Evolutionary conservation across 1,284 basidiomycete species (phyloP).

Genomic region (Pisolithus thermaeus): DNA sequence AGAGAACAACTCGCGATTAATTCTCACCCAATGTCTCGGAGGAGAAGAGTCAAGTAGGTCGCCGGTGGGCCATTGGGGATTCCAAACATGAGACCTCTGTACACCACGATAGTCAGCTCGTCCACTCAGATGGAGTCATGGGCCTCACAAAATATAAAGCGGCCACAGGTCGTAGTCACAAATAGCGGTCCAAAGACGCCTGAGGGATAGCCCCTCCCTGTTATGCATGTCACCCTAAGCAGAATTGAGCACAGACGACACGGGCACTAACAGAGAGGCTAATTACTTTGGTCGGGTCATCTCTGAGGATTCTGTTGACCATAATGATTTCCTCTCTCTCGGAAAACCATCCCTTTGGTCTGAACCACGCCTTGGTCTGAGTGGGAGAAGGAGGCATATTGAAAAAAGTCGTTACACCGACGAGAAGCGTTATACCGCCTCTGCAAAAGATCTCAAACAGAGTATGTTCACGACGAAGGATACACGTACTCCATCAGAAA

Average conservation of each 20-base stretch:
- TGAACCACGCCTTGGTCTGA: no score
- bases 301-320: no score
- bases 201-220: conserved; percentile 56
- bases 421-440: conserved; percentile 44
- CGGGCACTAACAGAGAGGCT: no score
- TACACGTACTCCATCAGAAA: conserved; percentile 20
- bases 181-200: conserved; percentile 49
- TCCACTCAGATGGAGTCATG: background rate
- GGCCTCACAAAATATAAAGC: conserved; percentile 50
- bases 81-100: conserved; percentile 38
- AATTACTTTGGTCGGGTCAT: no score
- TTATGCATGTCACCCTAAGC: conserved; percentile 69
- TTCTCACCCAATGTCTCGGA: conserved; percentile 48
- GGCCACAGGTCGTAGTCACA: conserved; percentile 70
- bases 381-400: no score
- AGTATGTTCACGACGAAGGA: conserved; percentile 5
- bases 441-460: conserved; percentile 17
- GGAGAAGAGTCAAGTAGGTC: conserved; percentile 57
- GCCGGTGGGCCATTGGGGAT: conserved; percentile 47
- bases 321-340: no score
- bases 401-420: conserved; percentile 33
- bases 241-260: background rate
- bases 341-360: background rate
- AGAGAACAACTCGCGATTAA: background rate
- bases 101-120: background rate